Base-by-base conservation (phyloP, 495 filamentous ascomycete species). In the Aeminium ludgeri region DNA sequence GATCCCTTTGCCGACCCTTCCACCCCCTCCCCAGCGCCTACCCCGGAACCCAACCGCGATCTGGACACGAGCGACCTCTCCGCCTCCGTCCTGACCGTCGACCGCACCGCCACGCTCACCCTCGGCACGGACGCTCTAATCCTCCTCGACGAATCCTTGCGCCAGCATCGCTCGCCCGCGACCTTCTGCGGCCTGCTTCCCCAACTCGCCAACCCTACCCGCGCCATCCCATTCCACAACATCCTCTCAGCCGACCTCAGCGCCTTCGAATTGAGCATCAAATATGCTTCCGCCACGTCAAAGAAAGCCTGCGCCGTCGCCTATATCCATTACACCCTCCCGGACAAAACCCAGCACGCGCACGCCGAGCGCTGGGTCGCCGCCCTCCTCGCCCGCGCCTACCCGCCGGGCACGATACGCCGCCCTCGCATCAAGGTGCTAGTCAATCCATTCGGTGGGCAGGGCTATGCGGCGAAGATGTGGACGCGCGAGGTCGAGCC, bases 371-470 rank as follows among this genome's bases (percentile, higher is more conserved):
- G 50, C 25, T 94, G 80, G 81, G 54, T 77, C 8, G 59, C 62
- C 2, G 64, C 55, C 30, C 62, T 95, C 16, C 60, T 94, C 3
- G 62, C 73, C 33, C 65, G 66, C 18, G 71, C 86, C 18, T 95
- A 95, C 53, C 78, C 75, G 15, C 62, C 69, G n/a, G 29, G 32
- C 16, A 72, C 76, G 0, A 70, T 78, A 33, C 72, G 68, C 15
- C 68, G 65, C 30, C 87, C 82, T 55, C 72, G 83, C 19, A 70
- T 86, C 50, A 89, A 89, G 60, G 74, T 96, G 20, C 60, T 95
- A 13, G 69, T 97, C 46, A 97, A 96, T 52, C 89, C 89, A 0
- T 80, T 86, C 46, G 82, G 85, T 18, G 89, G 89, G 4, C 75
- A 84, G 18, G 86, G 87, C 10, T 70, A 68, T 20, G 89, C 86